These are phyloP conservation scores for Amanita inopinata DNA, from an alignment of 768 basidiomycete genomes.

Conservation along the genomic window DNA sequence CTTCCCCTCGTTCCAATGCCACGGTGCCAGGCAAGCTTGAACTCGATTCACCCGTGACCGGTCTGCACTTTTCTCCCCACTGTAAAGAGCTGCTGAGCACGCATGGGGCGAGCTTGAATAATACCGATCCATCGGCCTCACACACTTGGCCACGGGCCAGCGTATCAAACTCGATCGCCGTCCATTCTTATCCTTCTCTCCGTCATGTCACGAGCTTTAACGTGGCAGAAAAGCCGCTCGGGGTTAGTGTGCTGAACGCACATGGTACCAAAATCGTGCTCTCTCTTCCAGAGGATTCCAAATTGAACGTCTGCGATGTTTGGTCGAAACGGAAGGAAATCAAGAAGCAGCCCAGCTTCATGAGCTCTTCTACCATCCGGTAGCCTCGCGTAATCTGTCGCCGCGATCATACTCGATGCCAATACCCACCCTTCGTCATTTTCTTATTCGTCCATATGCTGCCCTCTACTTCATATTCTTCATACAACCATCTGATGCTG, in stretches of 20 bases:
- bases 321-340: constrained; percentile 21
- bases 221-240: constrained; percentile 41
- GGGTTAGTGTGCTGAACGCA: constrained; percentile 41
- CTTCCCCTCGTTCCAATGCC: constrained; percentile 35
- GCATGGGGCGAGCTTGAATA: constrained; percentile 34
- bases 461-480: background rate
- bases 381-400: no score
- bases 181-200: constrained; percentile 53
- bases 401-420: background rate
- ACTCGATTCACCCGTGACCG: constrained; percentile 52
- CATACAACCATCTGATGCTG: background rate
- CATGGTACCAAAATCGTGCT: constrained; percentile 19
- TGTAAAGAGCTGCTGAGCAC: constrained; percentile 82
- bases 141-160: constrained; percentile 12
- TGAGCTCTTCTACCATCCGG: constrained; percentile 19
- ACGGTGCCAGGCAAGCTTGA: constrained; percentile 34
- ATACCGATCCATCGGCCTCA: constrained; percentile 3
- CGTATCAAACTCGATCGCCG: constrained; percentile 30
- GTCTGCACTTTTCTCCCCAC: constrained; percentile 66
- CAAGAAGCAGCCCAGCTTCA: constrained; percentile 23
- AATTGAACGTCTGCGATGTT: constrained; percentile 21
- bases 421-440: background rate
- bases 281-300: constrained; percentile 17
- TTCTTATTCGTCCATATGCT: background rate
- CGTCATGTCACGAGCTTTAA: constrained; percentile 37